Evolutionary conservation across 495 filamentous ascomycete species (phyloP).

Genomic region (Podospora pseudoanserina): DNA sequence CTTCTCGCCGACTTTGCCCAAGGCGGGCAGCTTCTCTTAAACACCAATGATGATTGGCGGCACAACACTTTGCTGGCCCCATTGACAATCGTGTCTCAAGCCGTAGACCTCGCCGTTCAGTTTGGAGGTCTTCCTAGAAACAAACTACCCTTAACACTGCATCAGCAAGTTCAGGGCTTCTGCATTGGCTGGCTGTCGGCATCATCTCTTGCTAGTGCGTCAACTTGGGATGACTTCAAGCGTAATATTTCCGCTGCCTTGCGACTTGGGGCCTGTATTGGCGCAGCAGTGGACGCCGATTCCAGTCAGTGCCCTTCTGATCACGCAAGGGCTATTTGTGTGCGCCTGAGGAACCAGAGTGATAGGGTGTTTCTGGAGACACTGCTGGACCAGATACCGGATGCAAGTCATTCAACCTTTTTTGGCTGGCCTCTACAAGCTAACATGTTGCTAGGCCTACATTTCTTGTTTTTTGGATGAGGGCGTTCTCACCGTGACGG

Average conservation of each 20-base stretch:
- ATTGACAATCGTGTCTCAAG: background rate
- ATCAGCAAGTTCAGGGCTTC: background rate
- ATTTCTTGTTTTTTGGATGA: background rate
- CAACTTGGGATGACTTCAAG: background rate
- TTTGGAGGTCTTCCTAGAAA: background rate
- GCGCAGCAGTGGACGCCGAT: slow-evolving; percentile 1
- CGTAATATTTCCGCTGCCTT: background rate
- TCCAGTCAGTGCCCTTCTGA: background rate
- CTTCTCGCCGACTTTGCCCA: background rate
- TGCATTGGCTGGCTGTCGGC: background rate
- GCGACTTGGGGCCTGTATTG: background rate
- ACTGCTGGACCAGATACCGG: background rate
- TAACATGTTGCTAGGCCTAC: background rate
- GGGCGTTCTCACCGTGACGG: background rate
- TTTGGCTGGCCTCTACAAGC: background rate
- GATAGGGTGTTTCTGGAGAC: background rate
- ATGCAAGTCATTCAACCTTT: background rate
- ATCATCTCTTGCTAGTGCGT: background rate
- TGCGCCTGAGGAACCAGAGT: background rate
- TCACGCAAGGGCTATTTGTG: background rate
- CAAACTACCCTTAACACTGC: background rate
- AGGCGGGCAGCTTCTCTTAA: background rate
- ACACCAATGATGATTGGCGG: background rate
- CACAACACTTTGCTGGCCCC: background rate
- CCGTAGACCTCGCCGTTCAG: background rate